These are phyloP conservation scores for Leccinum pachyderme DNA, from an alignment of 1,284 basidiomycete genomes.

Conservation along the genomic window DNA sequence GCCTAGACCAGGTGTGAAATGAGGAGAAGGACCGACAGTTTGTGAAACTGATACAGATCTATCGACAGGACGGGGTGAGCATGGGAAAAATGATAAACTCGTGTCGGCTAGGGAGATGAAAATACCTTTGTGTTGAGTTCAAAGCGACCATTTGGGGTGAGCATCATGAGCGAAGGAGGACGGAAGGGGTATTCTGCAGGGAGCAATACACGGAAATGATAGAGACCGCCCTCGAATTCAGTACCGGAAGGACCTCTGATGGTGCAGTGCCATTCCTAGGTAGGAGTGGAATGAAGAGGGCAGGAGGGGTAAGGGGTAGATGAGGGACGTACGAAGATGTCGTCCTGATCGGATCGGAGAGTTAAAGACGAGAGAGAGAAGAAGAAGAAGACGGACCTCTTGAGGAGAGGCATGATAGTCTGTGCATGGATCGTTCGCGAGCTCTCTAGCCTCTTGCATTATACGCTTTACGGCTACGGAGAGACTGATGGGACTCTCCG, in stretches of 20 bases:
- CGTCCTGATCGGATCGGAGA: conserved; percentile 49
- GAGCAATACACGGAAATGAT: conserved; percentile 89
- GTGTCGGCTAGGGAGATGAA: conserved; percentile 27
- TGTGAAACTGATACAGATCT: conserved; percentile 95
- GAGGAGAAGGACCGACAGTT: conserved; percentile 55
- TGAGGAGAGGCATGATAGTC: conserved; percentile 87
- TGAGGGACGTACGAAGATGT: conserved; percentile 66
- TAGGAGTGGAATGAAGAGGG: conserved; percentile 28
- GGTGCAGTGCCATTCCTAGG: conserved; percentile 96
- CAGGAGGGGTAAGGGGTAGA: conserved; percentile 5
- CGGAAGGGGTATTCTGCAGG: conserved; percentile 94
- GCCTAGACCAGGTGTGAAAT: conserved; percentile 25
- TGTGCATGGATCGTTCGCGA: conserved; percentile 75
- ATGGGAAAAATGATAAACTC: conserved; percentile 10
- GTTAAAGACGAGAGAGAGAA: conserved; percentile 3
- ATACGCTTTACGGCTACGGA: conserved; percentile 84
- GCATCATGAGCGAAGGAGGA: conserved; percentile 90
- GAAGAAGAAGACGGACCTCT: conserved; percentile 54
- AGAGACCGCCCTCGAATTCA: conserved; percentile 89
- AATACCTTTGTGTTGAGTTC: conserved; percentile 91
- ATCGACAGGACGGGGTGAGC: conserved; percentile 6
- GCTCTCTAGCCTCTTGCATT: conserved; percentile 92
- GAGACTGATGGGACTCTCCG: too few relatives aligned
- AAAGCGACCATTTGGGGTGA: conserved; percentile 94
- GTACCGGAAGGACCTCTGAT: conserved; percentile 84